Evolutionary conservation across 495 filamentous ascomycete genomes (phyloP).

Genomic region (Pseudomonodictys pantanalensis): DNA sequence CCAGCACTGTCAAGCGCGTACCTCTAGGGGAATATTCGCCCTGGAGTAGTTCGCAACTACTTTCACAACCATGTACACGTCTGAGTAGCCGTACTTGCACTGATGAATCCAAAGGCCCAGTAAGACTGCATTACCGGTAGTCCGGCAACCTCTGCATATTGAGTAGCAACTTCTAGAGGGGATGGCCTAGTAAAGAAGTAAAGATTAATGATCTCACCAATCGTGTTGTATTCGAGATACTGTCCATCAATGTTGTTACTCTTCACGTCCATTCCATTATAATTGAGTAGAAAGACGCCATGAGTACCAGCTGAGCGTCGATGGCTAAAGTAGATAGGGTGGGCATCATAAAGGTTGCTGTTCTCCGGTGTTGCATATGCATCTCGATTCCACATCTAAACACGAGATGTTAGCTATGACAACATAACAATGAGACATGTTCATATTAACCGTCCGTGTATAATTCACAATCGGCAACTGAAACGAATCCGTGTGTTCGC

Average conservation of each 20-base stretch:
- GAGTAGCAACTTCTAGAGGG: slow-evolving; percentile 65
- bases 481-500: slow-evolving; percentile 77
- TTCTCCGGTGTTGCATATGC: slow-evolving; percentile 61
- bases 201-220: slow-evolving; percentile 80
- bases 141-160: slow-evolving; percentile 70
- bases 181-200: slow-evolving; percentile 75
- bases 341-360: slow-evolving; percentile 74
- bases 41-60: slow-evolving; percentile 73
- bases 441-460: slow-evolving; percentile 61
- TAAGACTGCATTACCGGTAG: slow-evolving; percentile 75
- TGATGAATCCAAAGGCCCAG: slow-evolving; percentile 82
- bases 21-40: slow-evolving; percentile 75
- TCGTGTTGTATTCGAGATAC: slow-evolving; percentile 78
- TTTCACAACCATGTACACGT: slow-evolving; percentile 73
- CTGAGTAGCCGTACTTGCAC: slow-evolving; percentile 76
- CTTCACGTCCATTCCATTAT: slow-evolving; percentile 82
- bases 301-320: slow-evolving; percentile 64
- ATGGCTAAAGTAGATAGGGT: slow-evolving; percentile 84
- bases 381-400: slow-evolving; percentile 70
- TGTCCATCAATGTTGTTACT: slow-evolving; percentile 65
- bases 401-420: no score
- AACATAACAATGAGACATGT: no score
- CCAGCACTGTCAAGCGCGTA: background rate
- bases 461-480: slow-evolving; percentile 71
- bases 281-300: slow-evolving; percentile 77